Conservation (phyloP, 2,329 filamentous ascomycete species). For the Catunica adiposa region DNA sequence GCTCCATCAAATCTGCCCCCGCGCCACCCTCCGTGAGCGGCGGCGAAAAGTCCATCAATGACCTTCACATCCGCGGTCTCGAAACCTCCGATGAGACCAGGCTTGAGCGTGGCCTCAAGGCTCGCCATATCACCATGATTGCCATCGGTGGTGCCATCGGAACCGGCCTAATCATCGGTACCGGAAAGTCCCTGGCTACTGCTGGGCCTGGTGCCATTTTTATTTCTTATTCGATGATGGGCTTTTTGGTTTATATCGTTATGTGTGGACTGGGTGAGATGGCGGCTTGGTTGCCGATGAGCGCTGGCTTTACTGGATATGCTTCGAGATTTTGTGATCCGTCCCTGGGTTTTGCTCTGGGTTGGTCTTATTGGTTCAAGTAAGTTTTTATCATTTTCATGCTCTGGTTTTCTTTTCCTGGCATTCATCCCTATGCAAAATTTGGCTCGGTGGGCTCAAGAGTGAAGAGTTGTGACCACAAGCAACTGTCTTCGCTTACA, state of each 20-base stretch:
- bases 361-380: conserved; percentile 39
- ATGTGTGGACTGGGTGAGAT: conserved; percentile 74
- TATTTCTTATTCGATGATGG: conserved; percentile 54
- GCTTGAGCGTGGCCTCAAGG: conserved; percentile 36
- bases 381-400: conserved; percentile 18
- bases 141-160: conserved; percentile 62
- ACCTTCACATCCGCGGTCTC: conserved; percentile 27
- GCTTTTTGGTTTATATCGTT: conserved; percentile 60
- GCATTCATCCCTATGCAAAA: no score
- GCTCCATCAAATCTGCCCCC: conserved; percentile 6
- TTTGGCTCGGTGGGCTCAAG: no score
- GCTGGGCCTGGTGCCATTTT: conserved; percentile 49
- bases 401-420: background rate
- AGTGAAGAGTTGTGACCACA: no score
- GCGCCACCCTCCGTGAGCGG: conserved; percentile 3
- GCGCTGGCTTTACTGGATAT: conserved; percentile 67
- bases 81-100: conserved; percentile 32
- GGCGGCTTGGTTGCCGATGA: conserved; percentile 65
- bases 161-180: conserved; percentile 59
- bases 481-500: background rate
- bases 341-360: conserved; percentile 62
- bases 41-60: conserved; percentile 7
- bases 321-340: conserved; percentile 66
- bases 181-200: conserved; percentile 36
- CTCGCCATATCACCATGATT: conserved; percentile 41